Base-by-base conservation (phyloP, 805 yeast genomes). In the Monosporozyma siamensis region DNA sequence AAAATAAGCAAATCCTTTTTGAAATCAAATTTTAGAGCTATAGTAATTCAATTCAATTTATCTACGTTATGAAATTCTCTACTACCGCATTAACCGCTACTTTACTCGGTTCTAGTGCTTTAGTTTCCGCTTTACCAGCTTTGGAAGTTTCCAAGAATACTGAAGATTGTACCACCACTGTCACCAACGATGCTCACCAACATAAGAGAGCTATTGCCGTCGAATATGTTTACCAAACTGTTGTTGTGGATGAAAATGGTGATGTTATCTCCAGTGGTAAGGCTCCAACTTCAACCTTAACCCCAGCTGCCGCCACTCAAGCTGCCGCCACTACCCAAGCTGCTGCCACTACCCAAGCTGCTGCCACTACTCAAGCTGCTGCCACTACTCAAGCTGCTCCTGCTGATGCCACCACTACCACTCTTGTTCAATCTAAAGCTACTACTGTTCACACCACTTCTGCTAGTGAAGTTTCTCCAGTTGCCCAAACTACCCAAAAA, bases 171-270 rank as follows among this genome's bases (percentile, higher is more conserved):
- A 51, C 61, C 32, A 58, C 64, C 41, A 57, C 64, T 18, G 49
- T 52, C 9, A 40, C 43, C 15, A 17, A 23, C 15, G 50, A 66
- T 46, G 61, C 64, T 43, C 76, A 71, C 58, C 75, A 63, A 48
- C 76, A 72, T 57, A 71, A 69, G 64, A 68, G 76, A 61, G 76
- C 73, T 21, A 67, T 70, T 42, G 76, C 74, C 34, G 67, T 70
- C 46, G 74, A 71, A 54, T 70, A 71, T 48, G 72, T 69, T 27
- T 73, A 75, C 58, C 74, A 75, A 51, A 74, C 79, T 25, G 72
- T 75, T 40, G 68, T 75, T 21, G 79, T 74, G 40, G 69, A 72
- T 47, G 70, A 64, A 38, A 58, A 65, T 50, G 36, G 39, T 25
- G 22, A 25, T 18, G 39, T 27, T 26, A 26, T 37, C 29, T 27